These are phyloP conservation scores for Aschersonia sp. DNA, from an alignment of 2,329 filamentous ascomycete genomes.

Conservation along the genomic window DNA sequence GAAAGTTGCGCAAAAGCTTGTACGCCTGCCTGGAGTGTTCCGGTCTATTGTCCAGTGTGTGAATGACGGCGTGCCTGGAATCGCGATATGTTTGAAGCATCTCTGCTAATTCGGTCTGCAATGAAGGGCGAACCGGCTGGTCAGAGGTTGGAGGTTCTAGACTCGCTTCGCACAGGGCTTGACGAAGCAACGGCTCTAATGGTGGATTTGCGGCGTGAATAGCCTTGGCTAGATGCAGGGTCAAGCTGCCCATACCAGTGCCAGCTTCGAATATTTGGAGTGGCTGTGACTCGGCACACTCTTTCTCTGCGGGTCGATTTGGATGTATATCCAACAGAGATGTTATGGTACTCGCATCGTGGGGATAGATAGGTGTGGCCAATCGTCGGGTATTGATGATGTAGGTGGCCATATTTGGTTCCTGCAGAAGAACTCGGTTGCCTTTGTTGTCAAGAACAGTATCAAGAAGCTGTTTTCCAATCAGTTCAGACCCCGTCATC, in stretches of 20 bases:
- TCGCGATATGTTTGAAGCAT: constrained; percentile 29
- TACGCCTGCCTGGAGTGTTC: constrained; percentile 51
- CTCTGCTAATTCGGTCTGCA: constrained; percentile 13
- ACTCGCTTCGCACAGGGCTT: constrained; percentile 11
- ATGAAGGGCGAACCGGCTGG: constrained; percentile 10
- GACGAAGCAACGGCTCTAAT: constrained; percentile 26
- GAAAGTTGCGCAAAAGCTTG: constrained; percentile 50
- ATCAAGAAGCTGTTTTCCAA: constrained; percentile 47
- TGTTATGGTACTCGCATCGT: constrained; percentile 62
- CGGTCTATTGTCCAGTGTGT: constrained; percentile 54
- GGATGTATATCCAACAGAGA: constrained; percentile 63
- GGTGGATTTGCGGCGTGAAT: constrained; percentile 58
- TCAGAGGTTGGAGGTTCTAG: constrained; percentile 6
- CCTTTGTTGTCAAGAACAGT: constrained; percentile 37
- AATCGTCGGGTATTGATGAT: constrained; percentile 50
- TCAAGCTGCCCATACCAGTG: constrained; percentile 71
- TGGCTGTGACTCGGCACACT: constrained; percentile 23
- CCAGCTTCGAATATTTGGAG: constrained; percentile 73
- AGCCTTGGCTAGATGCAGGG: constrained; percentile 59
- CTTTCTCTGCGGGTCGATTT: constrained; percentile 20
- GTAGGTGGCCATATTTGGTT: constrained; percentile 61
- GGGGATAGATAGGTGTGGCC: constrained; percentile 65
- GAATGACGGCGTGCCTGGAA: constrained; percentile 53
- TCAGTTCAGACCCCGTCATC: constrained; percentile 39
- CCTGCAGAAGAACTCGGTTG: constrained; percentile 38